Conservation (phyloP, 2,329 filamentous ascomycete genomes). For the Phaeoacremonium minimum region DNA sequence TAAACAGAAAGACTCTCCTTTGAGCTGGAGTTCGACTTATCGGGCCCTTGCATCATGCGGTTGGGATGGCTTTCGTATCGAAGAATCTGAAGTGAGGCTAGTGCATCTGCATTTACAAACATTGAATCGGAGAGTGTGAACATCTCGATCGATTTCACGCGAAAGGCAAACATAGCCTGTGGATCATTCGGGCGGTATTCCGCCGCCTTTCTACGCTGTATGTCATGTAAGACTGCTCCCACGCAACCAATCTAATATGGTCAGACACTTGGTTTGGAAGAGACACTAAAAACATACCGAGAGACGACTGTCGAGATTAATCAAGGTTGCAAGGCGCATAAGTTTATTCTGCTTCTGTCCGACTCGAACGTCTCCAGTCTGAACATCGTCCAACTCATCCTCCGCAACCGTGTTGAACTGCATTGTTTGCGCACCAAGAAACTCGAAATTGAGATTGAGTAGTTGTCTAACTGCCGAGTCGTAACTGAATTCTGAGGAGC, state of each 20-base stretch:
- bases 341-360: slow-evolving; percentile 58
- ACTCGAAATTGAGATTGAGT: slow-evolving; percentile 49
- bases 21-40: slow-evolving; percentile 52
- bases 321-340: slow-evolving; percentile 63
- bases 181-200: slow-evolving; percentile 59
- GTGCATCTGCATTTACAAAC: slow-evolving; percentile 77
- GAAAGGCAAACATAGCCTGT: slow-evolving; percentile 49
- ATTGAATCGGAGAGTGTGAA: slow-evolving; percentile 64
- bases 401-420: slow-evolving; percentile 43
- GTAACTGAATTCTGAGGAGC: slow-evolving; percentile 68
- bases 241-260: slow-evolving; percentile 67
- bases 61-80: slow-evolving; percentile 80
- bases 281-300: slow-evolving; percentile 46
- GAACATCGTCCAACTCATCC: slow-evolving; percentile 29
- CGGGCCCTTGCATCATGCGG: slow-evolving; percentile 69
- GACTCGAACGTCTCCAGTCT: slow-evolving; percentile 32
- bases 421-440: slow-evolving; percentile 46
- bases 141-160: slow-evolving; percentile 64
- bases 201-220: slow-evolving; percentile 64
- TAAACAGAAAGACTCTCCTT: slow-evolving; percentile 84
- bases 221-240: slow-evolving; percentile 77
- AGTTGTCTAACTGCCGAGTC: slow-evolving; percentile 64
- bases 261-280: background rate
- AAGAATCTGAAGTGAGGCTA: slow-evolving; percentile 80
- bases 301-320: slow-evolving; percentile 69